Percentiles rank a stretch among this genome's conserved stretches.
phyloP scores from a whole-genome alignment of 371 early-diverging fungal species.

The Mortierella sp. region DNA sequence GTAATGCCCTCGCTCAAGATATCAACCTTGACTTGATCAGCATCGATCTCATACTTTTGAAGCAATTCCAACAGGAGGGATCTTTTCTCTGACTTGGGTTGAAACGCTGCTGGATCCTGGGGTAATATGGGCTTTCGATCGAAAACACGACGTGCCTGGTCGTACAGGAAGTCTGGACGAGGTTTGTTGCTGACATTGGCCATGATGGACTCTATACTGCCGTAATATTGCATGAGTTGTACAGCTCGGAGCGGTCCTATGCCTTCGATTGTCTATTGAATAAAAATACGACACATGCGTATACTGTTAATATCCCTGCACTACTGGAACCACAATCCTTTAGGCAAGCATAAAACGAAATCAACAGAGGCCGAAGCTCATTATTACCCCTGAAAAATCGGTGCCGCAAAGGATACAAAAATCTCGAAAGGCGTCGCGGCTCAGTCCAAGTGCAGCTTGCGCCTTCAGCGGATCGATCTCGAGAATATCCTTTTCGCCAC shows the following conservation, averaged over 20 bases:
- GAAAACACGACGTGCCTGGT: constrained; percentile 66
- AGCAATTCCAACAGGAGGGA: constrained; percentile 37
- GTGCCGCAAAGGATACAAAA: constrained; percentile 87
- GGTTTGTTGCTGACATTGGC: constrained; percentile 55
- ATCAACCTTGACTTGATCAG: constrained; percentile 35
- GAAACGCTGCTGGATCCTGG: constrained; percentile 23
- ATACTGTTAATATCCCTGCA: neutral
- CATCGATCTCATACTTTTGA: constrained; percentile 57
- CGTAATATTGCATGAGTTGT: constrained; percentile 63
- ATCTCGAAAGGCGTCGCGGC: constrained; percentile 70
- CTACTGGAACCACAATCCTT: no score
- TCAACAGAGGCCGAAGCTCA: neutral
- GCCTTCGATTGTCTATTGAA: constrained; percentile 64
- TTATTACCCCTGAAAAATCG: constrained; percentile 69
- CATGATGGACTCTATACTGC: constrained; percentile 73
- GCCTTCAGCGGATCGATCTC: constrained; percentile 69
- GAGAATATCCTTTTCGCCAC: constrained; percentile 53
- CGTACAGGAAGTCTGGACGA: constrained; percentile 62
- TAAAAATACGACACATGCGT: neutral
- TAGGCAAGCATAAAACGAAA: neutral
- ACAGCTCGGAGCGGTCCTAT: constrained; percentile 75
- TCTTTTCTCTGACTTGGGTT: constrained; percentile 13
- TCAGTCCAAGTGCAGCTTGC: constrained; percentile 62
- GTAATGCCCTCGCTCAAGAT: constrained; percentile 5
- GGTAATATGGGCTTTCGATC: constrained; percentile 55